These are phyloP conservation scores for Hypomyces perniciosus DNA, from an alignment of 2,329 filamentous ascomycete genomes.

Conservation along the genomic window DNA sequence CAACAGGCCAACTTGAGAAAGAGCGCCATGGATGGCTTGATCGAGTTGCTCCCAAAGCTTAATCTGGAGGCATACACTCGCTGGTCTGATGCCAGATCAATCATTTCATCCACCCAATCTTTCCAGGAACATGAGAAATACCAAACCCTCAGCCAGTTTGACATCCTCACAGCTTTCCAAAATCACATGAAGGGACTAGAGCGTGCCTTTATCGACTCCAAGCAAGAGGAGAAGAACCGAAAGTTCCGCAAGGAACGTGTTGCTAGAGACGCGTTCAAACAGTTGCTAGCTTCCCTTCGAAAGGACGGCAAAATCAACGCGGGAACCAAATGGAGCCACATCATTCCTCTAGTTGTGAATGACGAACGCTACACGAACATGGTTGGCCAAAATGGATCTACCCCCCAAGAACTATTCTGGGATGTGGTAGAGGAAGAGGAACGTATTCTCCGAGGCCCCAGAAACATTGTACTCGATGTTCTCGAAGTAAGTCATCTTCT, in stretches of 20 bases:
- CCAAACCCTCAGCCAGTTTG: slow-evolving; percentile 75
- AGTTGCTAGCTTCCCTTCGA: slow-evolving; percentile 68
- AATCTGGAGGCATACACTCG: slow-evolving; percentile 88
- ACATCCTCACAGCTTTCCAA: slow-evolving; percentile 89
- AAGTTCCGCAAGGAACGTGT: slow-evolving; percentile 79
- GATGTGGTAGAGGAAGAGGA: slow-evolving; percentile 93
- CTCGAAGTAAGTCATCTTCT: slow-evolving; percentile 61
- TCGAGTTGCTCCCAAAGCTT: slow-evolving; percentile 69
- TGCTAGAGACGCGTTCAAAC: slow-evolving; percentile 73
- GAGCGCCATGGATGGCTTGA: slow-evolving; percentile 77
- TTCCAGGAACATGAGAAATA: slow-evolving; percentile 83
- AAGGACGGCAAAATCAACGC: slow-evolving; percentile 78
- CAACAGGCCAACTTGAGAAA: slow-evolving; percentile 66
- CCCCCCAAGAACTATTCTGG: slow-evolving; percentile 90
- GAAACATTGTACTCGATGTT: slow-evolving; percentile 82
- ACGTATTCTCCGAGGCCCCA: slow-evolving; percentile 69
- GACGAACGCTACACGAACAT: slow-evolving; percentile 81
- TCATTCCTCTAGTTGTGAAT: slow-evolving; percentile 67
- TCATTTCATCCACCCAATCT: slow-evolving; percentile 69
- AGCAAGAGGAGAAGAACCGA: slow-evolving; percentile 78
- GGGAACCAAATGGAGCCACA: slow-evolving; percentile 81
- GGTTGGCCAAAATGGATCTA: slow-evolving; percentile 77
- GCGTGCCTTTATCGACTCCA: slow-evolving; percentile 81
- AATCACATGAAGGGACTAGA: slow-evolving; percentile 91
- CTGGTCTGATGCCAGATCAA: slow-evolving; percentile 83